Evolutionary conservation across 768 basidiomycete species (phyloP).

Genomic region (Thelephora aurantiotincta): DNA sequence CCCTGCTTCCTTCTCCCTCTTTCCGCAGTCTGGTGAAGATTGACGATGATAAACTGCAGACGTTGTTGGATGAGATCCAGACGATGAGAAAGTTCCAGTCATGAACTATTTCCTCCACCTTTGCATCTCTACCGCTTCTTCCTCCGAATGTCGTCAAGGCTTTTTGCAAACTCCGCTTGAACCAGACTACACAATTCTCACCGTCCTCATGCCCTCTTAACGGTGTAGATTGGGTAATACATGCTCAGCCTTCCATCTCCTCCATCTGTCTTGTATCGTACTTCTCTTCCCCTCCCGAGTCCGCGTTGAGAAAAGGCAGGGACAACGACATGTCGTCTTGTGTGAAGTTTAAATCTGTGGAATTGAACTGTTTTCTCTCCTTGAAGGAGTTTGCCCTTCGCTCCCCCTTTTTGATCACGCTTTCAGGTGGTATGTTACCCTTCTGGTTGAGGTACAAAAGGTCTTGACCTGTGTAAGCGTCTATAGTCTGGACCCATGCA

Average conservation of each 20-base stretch:
- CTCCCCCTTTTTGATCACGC: slow-evolving; percentile 49
- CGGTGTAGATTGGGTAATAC: no score
- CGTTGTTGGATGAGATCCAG: slow-evolving; percentile 75
- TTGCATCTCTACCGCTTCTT: no score
- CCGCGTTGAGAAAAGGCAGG: slow-evolving; percentile 12
- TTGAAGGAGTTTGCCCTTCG: slow-evolving; percentile 47
- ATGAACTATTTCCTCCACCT: no score
- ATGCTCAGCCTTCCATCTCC: slow-evolving; percentile 24
- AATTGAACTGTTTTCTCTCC: slow-evolving; percentile 56
- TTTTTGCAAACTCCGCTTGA: no score
- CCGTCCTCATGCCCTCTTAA: no score
- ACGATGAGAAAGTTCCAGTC: slow-evolving; percentile 85
- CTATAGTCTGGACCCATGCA: slow-evolving; percentile 68
- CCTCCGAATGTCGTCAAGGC: neutral
- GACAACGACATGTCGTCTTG: slow-evolving; percentile 2
- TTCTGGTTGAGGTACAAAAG: slow-evolving; percentile 64
- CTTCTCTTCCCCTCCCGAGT: slow-evolving; percentile 28
- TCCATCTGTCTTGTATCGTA: slow-evolving; percentile 21
- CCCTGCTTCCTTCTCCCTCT: neutral
- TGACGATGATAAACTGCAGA: slow-evolving; percentile 77
- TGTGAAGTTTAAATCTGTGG: slow-evolving; percentile 24
- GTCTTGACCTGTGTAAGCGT: slow-evolving; percentile 65
- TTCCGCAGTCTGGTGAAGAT: slow-evolving; percentile 61
- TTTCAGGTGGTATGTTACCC: slow-evolving; percentile 60
- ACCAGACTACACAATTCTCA: no score